Percentiles rank a stretch among this genome's conserved stretches.
These are phyloP conservation scores for Nicotiana obtusifolia DNA, from an alignment of 257 asterid species.

Conservation along the genomic window DNA sequence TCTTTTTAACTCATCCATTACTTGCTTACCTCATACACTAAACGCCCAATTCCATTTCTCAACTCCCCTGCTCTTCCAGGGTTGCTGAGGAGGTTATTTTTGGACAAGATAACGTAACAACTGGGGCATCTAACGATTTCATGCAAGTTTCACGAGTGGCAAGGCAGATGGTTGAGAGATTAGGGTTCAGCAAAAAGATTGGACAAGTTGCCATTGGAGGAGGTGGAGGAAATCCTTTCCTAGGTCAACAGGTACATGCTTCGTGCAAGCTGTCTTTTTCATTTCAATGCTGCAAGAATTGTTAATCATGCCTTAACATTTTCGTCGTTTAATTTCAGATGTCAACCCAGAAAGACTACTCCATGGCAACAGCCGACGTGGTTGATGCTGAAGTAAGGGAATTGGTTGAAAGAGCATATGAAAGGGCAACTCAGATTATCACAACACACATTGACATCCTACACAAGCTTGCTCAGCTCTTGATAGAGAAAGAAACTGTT, in stretches of 20 bases:
- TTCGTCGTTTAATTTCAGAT: conserved; percentile 15
- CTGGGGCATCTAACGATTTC: conserved; percentile 99
- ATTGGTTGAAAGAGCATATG: conserved; percentile 72
- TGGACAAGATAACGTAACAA: conserved; percentile 82
- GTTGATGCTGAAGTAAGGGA: conserved; percentile 90
- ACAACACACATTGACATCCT: conserved; percentile 71
- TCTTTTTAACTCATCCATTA: background rate
- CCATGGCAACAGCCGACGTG: conserved; percentile 94
- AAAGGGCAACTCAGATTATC: conserved; percentile 59
- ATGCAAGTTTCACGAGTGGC: conserved; percentile 99
- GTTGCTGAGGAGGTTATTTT: conserved; percentile 91
- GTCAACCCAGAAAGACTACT: conserved; percentile 73
- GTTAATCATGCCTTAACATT: background rate
- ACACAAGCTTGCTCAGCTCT: conserved; percentile 85
- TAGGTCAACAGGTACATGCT: conserved; percentile 71
- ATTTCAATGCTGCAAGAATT: background rate
- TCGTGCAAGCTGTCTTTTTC: background rate
- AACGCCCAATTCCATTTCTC: background rate
- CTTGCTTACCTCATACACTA: background rate
- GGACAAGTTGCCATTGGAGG: conserved; percentile 97
- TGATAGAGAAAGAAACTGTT: conserved; percentile 86
- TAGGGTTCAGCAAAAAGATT: conserved; percentile 93
- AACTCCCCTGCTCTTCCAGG: conserved; percentile 30
- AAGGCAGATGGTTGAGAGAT: conserved; percentile 97
- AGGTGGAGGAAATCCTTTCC: conserved; percentile 87